Conservation (phyloP, 768 basidiomycete genomes). For the Leccinum subgranulosum region DNA sequence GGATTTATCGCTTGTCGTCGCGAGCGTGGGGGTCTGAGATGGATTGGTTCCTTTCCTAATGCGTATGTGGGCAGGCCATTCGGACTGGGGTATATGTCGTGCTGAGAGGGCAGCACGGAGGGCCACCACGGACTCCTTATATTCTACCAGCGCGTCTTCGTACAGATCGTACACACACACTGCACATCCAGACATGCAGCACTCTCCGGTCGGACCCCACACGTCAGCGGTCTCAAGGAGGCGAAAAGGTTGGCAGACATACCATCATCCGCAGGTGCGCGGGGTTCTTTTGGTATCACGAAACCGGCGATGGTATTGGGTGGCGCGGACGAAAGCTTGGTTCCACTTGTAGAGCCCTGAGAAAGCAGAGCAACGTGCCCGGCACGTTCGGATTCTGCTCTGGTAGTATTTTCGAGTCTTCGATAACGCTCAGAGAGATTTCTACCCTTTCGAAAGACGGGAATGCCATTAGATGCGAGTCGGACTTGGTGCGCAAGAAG, state of each 20-base stretch:
- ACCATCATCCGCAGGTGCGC: conserved; percentile 67
- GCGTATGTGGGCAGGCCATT: conserved; percentile 66
- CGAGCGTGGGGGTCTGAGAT: background rate
- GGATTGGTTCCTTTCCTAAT: background rate
- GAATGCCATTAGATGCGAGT: background rate
- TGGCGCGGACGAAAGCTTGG: background rate
- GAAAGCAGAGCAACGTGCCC: conserved; percentile 29
- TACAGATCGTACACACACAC: conserved; percentile 91
- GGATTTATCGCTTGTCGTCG: conserved; percentile 7
- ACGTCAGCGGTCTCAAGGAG: background rate
- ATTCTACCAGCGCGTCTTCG: conserved; percentile 65
- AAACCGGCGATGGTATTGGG: conserved; percentile 23
- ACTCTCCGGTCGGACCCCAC: conserved; percentile 49
- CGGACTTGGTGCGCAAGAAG: conserved; percentile 2
- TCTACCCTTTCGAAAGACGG: conserved; percentile 41
- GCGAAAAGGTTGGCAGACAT: conserved; percentile 11
- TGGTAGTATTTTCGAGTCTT: conserved; percentile 52
- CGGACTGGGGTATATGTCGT: conserved; percentile 46
- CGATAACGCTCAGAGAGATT: conserved; percentile 58
- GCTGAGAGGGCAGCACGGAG: conserved; percentile 50
- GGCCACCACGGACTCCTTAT: conserved; percentile 50
- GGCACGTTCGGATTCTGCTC: conserved; percentile 40
- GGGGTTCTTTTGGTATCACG: conserved; percentile 60
- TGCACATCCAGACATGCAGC: conserved; percentile 94
- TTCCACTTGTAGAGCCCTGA: conserved; percentile 6